Conservation (phyloP, 2,329 filamentous ascomycete genomes). For the Epichloe coenophiala region DNA sequence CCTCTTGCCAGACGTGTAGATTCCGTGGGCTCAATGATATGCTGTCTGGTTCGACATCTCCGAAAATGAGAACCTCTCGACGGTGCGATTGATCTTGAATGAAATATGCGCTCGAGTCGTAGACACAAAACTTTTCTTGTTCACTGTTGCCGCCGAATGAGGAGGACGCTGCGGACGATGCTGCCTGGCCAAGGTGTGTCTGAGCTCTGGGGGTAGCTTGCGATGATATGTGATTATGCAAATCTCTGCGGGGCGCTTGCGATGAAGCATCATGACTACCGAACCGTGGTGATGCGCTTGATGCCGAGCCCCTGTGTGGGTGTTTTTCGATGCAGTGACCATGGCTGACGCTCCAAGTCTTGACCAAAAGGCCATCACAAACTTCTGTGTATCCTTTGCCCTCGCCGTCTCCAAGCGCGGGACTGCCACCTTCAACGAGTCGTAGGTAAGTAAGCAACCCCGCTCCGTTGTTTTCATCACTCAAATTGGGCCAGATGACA, state of each 20-base stretch:
- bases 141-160: slow-evolving; percentile 17
- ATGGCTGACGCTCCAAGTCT: slow-evolving; percentile 77
- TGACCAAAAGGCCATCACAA: slow-evolving; percentile 77
- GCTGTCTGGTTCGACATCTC: slow-evolving; percentile 87
- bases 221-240: slow-evolving; percentile 11
- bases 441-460: slow-evolving; percentile 85
- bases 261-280: slow-evolving; percentile 34
- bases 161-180: slow-evolving; percentile 12
- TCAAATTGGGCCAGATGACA: slow-evolving; percentile 92
- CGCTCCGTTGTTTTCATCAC: slow-evolving; percentile 88
- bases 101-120: slow-evolving; percentile 88
- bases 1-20: slow-evolving; percentile 71
- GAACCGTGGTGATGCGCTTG: slow-evolving; percentile 34
- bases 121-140: slow-evolving; percentile 48
- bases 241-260: slow-evolving; percentile 15
- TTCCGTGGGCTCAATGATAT: slow-evolving; percentile 74
- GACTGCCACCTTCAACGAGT: slow-evolving; percentile 77
- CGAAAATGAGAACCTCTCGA: slow-evolving; percentile 77
- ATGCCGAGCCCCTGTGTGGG: slow-evolving; percentile 45
- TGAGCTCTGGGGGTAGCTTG: slow-evolving; percentile 8
- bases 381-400: slow-evolving; percentile 77
- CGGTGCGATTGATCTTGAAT: slow-evolving; percentile 60
- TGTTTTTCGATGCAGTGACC: slow-evolving; percentile 73
- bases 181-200: slow-evolving; percentile 19
- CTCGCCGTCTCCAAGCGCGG: slow-evolving; percentile 67